Percentiles rank a stretch among this genome's conserved stretches.
These are phyloP conservation scores for Aspergillus ustus DNA, from an alignment of 2,329 filamentous ascomycete species.

Conservation along the genomic window DNA sequence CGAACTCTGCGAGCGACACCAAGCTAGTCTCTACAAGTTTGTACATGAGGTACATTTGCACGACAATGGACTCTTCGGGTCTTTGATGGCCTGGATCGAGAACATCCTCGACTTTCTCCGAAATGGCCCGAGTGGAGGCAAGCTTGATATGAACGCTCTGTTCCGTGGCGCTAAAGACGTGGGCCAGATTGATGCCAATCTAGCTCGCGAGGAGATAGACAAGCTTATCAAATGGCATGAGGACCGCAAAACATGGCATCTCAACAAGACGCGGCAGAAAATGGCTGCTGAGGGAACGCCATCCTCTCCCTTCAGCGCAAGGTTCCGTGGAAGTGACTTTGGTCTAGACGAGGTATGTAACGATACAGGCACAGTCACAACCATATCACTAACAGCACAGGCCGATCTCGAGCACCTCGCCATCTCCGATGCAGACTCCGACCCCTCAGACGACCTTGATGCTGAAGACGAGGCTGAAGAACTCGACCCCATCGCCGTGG, in stretches of 20 bases:
- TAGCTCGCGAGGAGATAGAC: constrained; percentile 80
- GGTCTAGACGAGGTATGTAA: constrained; percentile 74
- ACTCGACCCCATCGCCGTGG: constrained; percentile 83
- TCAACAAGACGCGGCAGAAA: constrained; percentile 96
- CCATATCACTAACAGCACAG: constrained; percentile 38
- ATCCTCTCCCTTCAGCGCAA: constrained; percentile 57
- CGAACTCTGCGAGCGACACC: constrained; percentile 90
- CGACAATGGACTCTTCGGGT: constrained; percentile 93
- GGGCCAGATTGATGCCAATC: constrained; percentile 69
- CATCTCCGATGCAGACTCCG: constrained; percentile 73
- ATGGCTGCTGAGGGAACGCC: constrained; percentile 82
- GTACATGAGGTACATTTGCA: constrained; percentile 97
- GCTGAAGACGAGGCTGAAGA: constrained; percentile 66
- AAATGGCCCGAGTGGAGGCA: constrained; percentile 80
- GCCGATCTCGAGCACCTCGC: constrained; percentile 82
- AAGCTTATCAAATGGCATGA: constrained; percentile 90
- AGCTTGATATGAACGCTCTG: constrained; percentile 90
- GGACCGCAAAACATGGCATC: constrained; percentile 95
- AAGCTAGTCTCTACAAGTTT: constrained; percentile 98
- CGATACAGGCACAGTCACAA: neutral
- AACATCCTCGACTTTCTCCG: constrained; percentile 91
- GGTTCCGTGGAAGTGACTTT: constrained; percentile 83
- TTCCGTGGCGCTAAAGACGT: constrained; percentile 78
- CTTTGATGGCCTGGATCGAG: constrained; percentile 97
- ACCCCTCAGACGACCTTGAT: constrained; percentile 68